Evolutionary conservation across 306 rosid species (phyloP).

Genomic region (Quillaja saponaria): DNA sequence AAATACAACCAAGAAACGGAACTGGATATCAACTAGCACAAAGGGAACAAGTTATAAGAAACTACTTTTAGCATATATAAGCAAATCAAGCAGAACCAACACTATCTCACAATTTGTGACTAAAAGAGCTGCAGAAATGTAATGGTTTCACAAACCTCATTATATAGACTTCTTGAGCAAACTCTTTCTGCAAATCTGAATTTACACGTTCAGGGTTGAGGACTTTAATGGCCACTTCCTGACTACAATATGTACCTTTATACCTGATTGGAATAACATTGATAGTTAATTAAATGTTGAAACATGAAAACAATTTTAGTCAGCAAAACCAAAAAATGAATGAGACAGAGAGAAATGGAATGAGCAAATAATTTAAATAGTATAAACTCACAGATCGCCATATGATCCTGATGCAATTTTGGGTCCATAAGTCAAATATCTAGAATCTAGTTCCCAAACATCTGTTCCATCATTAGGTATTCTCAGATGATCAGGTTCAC

Average conservation of each 20-base stretch:
- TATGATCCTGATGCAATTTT: constrained; percentile 91
- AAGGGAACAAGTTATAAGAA: neutral
- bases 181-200: constrained; percentile 87
- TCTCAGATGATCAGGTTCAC: constrained; percentile 56
- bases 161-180: constrained; percentile 90
- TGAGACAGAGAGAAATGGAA: constrained; percentile 1
- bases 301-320: constrained; percentile 10
- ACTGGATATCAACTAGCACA: neutral
- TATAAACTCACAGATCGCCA: constrained; percentile 83
- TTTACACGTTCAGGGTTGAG: constrained; percentile 83
- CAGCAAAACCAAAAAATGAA: constrained; percentile 9
- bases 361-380: constrained; percentile 2
- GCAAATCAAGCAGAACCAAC: constrained; percentile 12
- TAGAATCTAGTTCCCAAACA: constrained; percentile 96
- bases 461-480: constrained; percentile 91
- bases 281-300: constrained; percentile 24
- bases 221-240: constrained; percentile 94
- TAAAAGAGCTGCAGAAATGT: neutral
- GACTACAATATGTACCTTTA: constrained; percentile 88
- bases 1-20: too few species aligned
- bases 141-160: constrained; percentile 62
- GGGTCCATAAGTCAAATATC: constrained; percentile 68
- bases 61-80: neutral
- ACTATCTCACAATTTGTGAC: constrained; percentile 2
- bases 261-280: constrained; percentile 52